A percentile compares a stretch with the other conserved stretches of the same genome.
These are phyloP conservation scores for Usnea hakonensis DNA, from an alignment of 495 filamentous ascomycete genomes.

Conservation along the genomic window DNA sequence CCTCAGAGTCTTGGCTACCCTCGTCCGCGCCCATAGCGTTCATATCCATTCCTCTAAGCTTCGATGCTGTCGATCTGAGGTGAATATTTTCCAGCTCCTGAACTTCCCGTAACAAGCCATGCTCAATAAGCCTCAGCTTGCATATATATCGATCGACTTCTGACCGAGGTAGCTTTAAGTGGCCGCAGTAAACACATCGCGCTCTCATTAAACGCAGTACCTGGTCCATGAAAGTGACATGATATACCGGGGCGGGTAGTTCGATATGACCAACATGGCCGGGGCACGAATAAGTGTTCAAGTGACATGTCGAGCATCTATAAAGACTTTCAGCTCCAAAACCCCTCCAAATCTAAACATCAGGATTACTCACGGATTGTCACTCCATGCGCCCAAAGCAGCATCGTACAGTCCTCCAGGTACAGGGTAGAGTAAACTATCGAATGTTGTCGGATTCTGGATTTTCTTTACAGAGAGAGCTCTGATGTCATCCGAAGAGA, in stretches of 20 bases:
- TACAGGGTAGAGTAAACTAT: constrained; percentile 73
- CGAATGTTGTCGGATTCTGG: constrained; percentile 81
- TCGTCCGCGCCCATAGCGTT: constrained; percentile 29
- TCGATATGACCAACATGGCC: constrained; percentile 95
- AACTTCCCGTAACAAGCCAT: constrained; percentile 70
- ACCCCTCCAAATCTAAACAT: not conserved
- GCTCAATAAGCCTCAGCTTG: constrained; percentile 79
- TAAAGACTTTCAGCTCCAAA: constrained; percentile 2
- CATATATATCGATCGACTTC: constrained; percentile 70
- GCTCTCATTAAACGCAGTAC: constrained; percentile 71
- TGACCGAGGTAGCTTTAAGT: constrained; percentile 63
- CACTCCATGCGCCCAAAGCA: constrained; percentile 83
- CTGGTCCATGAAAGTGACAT: constrained; percentile 90
- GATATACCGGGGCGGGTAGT: constrained; percentile 84
- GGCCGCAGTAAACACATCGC: constrained; percentile 84
- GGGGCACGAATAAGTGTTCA: constrained; percentile 69
- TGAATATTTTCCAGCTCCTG: constrained; percentile 56
- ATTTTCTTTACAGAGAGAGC: constrained; percentile 87
- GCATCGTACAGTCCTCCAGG: constrained; percentile 89
- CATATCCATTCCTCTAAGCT: constrained; percentile 18
- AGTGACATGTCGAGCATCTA: constrained; percentile 86
- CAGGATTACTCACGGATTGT: constrained; percentile 56
- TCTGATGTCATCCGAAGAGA: constrained; percentile 73
- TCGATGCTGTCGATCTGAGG: constrained; percentile 19
- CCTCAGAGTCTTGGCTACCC: constrained; percentile 41